Base-by-base conservation (phyloP, 1,139 yeast genomes). In the Pichia sp. region DNA sequence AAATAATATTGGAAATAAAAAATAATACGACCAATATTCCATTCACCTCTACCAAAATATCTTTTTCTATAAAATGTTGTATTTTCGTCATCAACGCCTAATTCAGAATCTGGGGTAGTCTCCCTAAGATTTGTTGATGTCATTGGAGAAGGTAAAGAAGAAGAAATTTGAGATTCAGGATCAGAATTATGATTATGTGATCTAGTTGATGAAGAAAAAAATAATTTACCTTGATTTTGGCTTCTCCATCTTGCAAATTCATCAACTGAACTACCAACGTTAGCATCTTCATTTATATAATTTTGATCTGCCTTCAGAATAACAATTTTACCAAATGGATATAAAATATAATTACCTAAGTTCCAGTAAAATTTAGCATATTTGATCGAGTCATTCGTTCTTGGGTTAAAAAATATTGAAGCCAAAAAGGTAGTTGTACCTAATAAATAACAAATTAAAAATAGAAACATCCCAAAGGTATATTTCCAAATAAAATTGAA, bases 221-320 rank as follows among this genome's bases (percentile, higher is more conserved):
- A 83, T 39, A 82, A 68, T 32, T 87, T 65, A 8, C 85, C 82
- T 53, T 80, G 81, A 42, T 61, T 67, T 47, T 86, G 85, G 9
- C 80, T 74, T 60, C 95, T 82, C 97, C 98, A 92, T 52, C 83
- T 75, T 53, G 85, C 83, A 61, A 87, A 92, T 61, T 90, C 97
- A 23, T 81, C 80, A 10, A 89, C 69, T 4, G 94, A 77, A 40
- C 94, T 75, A 10, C 97, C 98, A 56, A 86, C 95, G 51, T 89
- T 80, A 41, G 81, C 85, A 64, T 92, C 98, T 64, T 92, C 98
- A 35, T 76, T 76, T 44, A 87, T 66, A 61, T 92, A 92, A 55
- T 84, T 83, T 51, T 84, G 82, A 56, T 87, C 96, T 51, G 79
- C 80, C 49, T 75, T 76, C 52, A 92, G 71, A 48, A 87, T 76